Evolutionary conservation across 257 asterid species (phyloP), one percentile per base, ranked within the genome.

Genomic region (Handroanthus guayacan): DNA sequence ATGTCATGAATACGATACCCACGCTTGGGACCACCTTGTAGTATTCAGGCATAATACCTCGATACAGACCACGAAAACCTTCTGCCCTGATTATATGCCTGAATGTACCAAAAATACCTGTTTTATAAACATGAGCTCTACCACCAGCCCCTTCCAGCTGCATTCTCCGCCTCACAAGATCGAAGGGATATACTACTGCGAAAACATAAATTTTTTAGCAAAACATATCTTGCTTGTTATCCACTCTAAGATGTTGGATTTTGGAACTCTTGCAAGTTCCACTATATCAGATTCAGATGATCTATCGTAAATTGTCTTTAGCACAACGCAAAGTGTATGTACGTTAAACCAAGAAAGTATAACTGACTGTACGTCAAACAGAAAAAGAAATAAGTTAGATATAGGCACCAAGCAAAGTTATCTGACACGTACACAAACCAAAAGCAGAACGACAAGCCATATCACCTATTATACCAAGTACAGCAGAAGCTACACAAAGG

Each of bases 131-230:
- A 48, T 80, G 92, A n/a, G 90, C 88, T 62, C 93, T 83, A 41
- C 97, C 96, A 71, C 93, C 95, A 3, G 93, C 97, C 78, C 96
- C 96, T 87, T 92, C 96, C 88, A 92, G 80, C 82, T 92, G 97
- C 93, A 92, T 90, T 72, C 97, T 79, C 60, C 96, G 82, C 85
- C 96, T 88, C 84, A 92, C 96, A 31, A 88, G 97, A 78, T 92
- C 97, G 79, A 92, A 72, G 48, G 97, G 96, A 81, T 87, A 92
- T 70, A 89, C 90, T 36, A 86, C 96, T 92, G 95, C 88, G 88
- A 10, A 75, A 60, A 64, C 70, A 74, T 34, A 3, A 38, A 47
- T 78, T 5, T 37, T 52, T 6, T 58, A 56, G 67, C 72, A 39
- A 78, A 75, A 72, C 43, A 62, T 39, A 18, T 69, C 63, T 20